Evolutionary conservation across 768 basidiomycete genomes (phyloP), one percentile per base, ranked within the genome.

Genomic region (Lactarius pseudohatsudake): DNA sequence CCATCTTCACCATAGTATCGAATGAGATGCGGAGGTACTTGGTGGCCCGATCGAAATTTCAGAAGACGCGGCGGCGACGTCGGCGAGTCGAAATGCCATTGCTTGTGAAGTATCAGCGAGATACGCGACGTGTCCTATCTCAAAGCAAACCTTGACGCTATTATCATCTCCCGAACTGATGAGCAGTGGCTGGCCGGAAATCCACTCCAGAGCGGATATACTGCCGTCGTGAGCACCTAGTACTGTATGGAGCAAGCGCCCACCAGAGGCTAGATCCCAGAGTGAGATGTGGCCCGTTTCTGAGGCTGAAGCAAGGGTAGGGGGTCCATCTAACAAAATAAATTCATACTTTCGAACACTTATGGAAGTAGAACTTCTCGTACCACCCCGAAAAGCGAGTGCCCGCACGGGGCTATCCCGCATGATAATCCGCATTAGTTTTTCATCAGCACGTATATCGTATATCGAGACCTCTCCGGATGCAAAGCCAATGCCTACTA

Each of bases 1-100:
- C 97, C 97, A 72, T 99, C 96, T n/a, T 91, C 88, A 15, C 96
- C 96, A 75, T 97, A 98, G 76, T 94, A 98, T 63, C 96, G 84
- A 58, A 99, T 93, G 22, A 95, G 81, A 74, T 95, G 90, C 0
- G 95, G 95, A 20, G 97, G 94, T 0, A 87, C 83, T 69, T 91
- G 91, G 72, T 99, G 97, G 41, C 97, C 97, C 0, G 93, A 90
- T 56, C 97, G 86, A 75, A 86, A 93, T 79, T 98, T 98, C 30
- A 98, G 83, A 13, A 98, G 80, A 63, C 93, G 85, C 1, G 97
- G 96, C 28, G 91, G 80, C 1, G 90, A 81, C 0, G 91, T 90
- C 0, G 94, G 93, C 0, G 95, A 92, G 73, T 98, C 97, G 72
- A 96, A 96, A 26, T 96, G 75, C 96, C 96, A 98, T 95, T 99